phyloP scores from a whole-genome alignment of 257 asterid species.

The Osmanthus fragrans region DNA sequence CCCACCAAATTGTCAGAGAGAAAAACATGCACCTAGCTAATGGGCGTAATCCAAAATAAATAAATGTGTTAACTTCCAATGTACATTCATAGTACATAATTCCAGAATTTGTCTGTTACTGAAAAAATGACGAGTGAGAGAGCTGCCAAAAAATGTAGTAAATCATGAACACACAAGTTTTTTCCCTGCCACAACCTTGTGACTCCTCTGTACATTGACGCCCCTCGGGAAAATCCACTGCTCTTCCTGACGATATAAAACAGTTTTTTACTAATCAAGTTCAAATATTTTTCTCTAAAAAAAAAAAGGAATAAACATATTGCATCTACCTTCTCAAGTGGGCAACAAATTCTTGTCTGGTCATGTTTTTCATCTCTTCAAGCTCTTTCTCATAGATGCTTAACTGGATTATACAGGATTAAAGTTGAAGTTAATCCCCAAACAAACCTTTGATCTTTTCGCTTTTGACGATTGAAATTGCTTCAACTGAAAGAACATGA shows the following conservation, averaged over 20 bases:
- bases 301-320: background rate
- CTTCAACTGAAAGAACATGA: background rate
- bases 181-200: slow-evolving; percentile 54
- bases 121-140: slow-evolving; percentile 25
- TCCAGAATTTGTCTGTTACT: slow-evolving; percentile 33
- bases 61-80: slow-evolving; percentile 9
- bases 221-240: slow-evolving; percentile 94
- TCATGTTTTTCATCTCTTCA: slow-evolving; percentile 80
- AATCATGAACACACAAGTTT: slow-evolving; percentile 6
- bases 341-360: slow-evolving; percentile 86
- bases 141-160: slow-evolving; percentile 26
- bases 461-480: background rate
- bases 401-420: slow-evolving; percentile 35
- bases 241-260: slow-evolving; percentile 55
- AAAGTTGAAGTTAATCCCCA: background rate
- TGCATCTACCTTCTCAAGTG: slow-evolving; percentile 70
- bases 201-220: slow-evolving; percentile 86
- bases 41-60: no score
- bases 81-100: slow-evolving; percentile 35
- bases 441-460: background rate
- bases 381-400: slow-evolving; percentile 65
- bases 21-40: slow-evolving; percentile 20
- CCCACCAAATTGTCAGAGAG: slow-evolving; percentile 37
- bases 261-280: background rate
- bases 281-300: background rate